These are phyloP conservation scores for Cocos nucifera DNA, from an alignment of 176 grass and related monocot genomes.

Conservation along the genomic window DNA sequence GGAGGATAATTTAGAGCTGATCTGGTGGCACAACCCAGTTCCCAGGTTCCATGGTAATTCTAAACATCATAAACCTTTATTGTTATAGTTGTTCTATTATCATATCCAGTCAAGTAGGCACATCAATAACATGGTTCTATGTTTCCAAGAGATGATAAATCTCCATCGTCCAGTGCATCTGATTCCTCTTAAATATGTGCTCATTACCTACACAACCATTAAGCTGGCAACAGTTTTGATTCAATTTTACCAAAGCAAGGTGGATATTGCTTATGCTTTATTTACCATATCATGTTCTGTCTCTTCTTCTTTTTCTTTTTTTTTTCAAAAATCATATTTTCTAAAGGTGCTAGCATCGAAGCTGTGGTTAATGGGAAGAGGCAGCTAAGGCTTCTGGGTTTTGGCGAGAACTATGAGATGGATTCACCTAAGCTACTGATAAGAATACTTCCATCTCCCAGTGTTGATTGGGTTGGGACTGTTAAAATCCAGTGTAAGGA, in stretches of 20 bases:
- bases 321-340: background rate
- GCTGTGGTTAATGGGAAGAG: constrained; percentile 51
- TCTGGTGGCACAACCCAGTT: constrained; percentile 62
- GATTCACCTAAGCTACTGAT: constrained; percentile 72
- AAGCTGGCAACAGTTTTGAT: too few relatives aligned
- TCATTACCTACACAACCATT: too few relatives aligned
- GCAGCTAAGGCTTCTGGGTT: constrained; percentile 31
- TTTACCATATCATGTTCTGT: too few relatives aligned
- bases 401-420: constrained; percentile 55
- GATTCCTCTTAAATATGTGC: too few relatives aligned
- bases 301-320: too few relatives aligned
- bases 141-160: too few relatives aligned
- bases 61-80: background rate
- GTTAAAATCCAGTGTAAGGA: constrained; percentile 49
- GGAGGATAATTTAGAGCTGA: constrained; percentile 32
- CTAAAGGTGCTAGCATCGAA: constrained; percentile 51
- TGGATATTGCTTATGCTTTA: too few relatives aligned
- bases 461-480: constrained; percentile 51
- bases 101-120: too few relatives aligned
- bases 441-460: constrained; percentile 42
- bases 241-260: too few relatives aligned
- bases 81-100: background rate
- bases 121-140: too few relatives aligned
- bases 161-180: too few relatives aligned
- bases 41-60: constrained; percentile 57